Percentiles rank a stretch among this genome's conserved stretches.
Conservation (phyloP, 257 asterid genomes). For the Solanum dulcamara region DNA sequence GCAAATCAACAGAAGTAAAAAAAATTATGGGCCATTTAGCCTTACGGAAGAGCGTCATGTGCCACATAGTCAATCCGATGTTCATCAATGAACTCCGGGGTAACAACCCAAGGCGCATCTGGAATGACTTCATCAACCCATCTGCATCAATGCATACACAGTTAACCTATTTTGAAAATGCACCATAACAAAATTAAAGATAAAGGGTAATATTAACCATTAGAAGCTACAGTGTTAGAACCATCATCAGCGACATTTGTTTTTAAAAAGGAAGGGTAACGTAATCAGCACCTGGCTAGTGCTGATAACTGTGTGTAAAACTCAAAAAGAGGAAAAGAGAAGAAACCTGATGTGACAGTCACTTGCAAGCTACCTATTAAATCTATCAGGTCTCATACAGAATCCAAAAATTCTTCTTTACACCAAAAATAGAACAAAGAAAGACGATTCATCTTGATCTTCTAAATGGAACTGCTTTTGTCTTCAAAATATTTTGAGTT, state of each 20-base stretch:
- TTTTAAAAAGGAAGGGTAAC: neutral
- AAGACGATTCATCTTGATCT: neutral
- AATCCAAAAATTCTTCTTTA: neutral
- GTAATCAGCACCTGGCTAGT: neutral
- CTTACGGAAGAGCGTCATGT: slow-evolving; percentile 98
- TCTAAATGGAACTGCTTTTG: neutral
- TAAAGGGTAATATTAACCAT: neutral
- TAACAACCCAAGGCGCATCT: slow-evolving; percentile 93
- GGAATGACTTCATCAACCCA: slow-evolving; percentile 99
- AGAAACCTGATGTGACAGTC: neutral
- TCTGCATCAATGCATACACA: slow-evolving; percentile 29
- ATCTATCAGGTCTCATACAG: neutral
- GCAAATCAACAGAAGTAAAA: neutral
- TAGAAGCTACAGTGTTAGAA: neutral
- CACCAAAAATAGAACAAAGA: neutral
- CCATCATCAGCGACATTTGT: neutral
- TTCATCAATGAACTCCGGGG: slow-evolving; percentile 83
- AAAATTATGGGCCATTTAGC: neutral
- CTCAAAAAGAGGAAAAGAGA: neutral
- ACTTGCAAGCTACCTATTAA: neutral
- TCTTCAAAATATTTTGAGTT: neutral
- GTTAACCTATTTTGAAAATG: neutral
- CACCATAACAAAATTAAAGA: neutral
- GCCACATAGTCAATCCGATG: slow-evolving; percentile 83
- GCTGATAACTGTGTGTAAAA: neutral